These are phyloP conservation scores for Verticillium isaacii DNA, from an alignment of 2,329 filamentous ascomycete species.

Conservation along the genomic window DNA sequence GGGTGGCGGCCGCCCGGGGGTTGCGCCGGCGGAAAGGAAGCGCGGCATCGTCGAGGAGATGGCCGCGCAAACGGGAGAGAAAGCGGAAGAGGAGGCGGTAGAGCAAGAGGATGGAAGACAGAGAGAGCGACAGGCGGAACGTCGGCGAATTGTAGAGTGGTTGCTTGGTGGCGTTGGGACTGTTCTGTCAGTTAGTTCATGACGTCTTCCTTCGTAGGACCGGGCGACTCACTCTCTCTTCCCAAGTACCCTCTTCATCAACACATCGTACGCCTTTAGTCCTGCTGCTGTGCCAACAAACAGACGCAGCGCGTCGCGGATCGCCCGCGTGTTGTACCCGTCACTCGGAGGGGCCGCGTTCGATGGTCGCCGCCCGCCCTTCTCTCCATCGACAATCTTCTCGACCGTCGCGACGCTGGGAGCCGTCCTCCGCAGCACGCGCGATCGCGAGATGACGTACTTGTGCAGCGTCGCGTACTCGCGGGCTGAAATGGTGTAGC, in stretches of 20 bases:
- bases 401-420: constrained; percentile 53
- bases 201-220: not conserved
- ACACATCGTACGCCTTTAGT: constrained; percentile 57
- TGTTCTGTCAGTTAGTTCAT: constrained; percentile 12
- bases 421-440: constrained; percentile 47
- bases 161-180: constrained; percentile 34
- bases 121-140: constrained; percentile 72
- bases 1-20: constrained; percentile 64
- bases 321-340: constrained; percentile 65
- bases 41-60: constrained; percentile 75
- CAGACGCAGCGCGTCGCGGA: constrained; percentile 66
- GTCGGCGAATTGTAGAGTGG: constrained; percentile 62
- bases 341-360: constrained; percentile 32
- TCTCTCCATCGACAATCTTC: constrained; percentile 31
- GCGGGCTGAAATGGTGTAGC: constrained; percentile 78
- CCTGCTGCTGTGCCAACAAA: constrained; percentile 60
- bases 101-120: constrained; percentile 80
- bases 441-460: constrained; percentile 72
- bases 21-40: constrained; percentile 79
- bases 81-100: constrained; percentile 90
- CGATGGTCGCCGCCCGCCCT: constrained; percentile 3
- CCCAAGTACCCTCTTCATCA: constrained; percentile 43
- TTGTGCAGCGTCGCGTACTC: constrained; percentile 84
- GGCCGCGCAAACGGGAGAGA: constrained; percentile 71
- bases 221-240: constrained; percentile 37